Percentiles rank a stretch among this genome's conserved stretches.
phyloP scores from a whole-genome alignment of 2,329 filamentous ascomycete genomes.

The Penicillium sp. region DNA sequence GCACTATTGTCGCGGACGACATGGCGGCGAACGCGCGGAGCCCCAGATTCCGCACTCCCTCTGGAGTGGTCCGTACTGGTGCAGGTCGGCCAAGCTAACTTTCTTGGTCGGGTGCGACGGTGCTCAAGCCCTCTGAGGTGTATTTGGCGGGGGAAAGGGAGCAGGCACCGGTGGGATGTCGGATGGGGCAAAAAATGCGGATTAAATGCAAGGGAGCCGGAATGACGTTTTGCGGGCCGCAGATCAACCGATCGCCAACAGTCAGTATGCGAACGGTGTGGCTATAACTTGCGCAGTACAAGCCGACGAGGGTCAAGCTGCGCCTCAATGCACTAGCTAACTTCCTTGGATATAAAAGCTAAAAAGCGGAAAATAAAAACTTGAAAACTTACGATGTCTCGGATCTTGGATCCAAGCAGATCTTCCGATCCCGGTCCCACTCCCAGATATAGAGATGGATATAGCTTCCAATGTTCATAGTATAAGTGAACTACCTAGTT shows the following conservation, averaged over 20 bases:
- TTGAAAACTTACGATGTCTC: background rate
- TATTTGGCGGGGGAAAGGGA: background rate
- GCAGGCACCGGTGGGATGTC: constrained; percentile 5
- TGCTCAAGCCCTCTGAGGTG: background rate
- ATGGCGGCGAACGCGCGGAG: constrained; percentile 31
- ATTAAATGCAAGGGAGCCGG: constrained; percentile 14
- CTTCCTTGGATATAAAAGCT: background rate
- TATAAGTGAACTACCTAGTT: too few species aligned
- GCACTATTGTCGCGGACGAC: constrained; percentile 45
- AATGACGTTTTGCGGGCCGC: constrained; percentile 21
- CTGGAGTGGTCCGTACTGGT: background rate
- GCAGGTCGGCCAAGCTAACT: background rate
- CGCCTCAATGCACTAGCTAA: constrained; percentile 11
- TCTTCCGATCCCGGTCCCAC: background rate
- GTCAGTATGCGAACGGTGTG: background rate
- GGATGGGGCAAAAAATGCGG: constrained; percentile 8
- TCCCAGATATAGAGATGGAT: background rate
- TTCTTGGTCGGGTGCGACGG: background rate
- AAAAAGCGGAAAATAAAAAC: background rate
- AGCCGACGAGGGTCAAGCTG: background rate
- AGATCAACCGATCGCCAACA: constrained; percentile 10
- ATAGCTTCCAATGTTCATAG: background rate
- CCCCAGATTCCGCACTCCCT: constrained; percentile 4
- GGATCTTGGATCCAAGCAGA: background rate
- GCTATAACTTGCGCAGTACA: background rate